phyloP scores from a whole-genome alignment of 2,329 filamentous ascomycete genomes.

The Lachnellula arida region DNA sequence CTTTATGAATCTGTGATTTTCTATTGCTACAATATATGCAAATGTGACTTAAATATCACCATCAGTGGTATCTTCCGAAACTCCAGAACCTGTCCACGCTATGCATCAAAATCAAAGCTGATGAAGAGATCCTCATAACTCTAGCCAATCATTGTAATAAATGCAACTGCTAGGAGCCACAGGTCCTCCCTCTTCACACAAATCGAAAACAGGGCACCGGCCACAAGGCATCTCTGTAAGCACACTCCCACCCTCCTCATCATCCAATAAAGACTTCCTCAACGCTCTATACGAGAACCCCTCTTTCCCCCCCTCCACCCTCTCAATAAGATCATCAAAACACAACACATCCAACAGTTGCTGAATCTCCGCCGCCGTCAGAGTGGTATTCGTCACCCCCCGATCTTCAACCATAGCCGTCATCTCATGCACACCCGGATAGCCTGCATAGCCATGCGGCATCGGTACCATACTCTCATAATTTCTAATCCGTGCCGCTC shows the following conservation, averaged over 20 bases:
- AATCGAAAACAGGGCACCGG: conserved; percentile 84
- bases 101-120: conserved; percentile 25
- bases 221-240: conserved; percentile 85
- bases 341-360: conserved; percentile 84
- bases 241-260: conserved; percentile 44
- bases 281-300: conserved; percentile 34
- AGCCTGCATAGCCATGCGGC: conserved; percentile 63
- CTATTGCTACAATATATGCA: not conserved
- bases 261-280: conserved; percentile 22
- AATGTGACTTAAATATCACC: conserved; percentile 3
- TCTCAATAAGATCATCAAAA: conserved; percentile 80
- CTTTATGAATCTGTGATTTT: not conserved
- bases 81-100: conserved; percentile 27
- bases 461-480: conserved; percentile 41
- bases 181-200: conserved; percentile 86
- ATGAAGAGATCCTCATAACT: conserved; percentile 24
- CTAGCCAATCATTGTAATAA: conserved; percentile 85
- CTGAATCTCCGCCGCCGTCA: conserved; percentile 71
- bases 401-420: conserved; percentile 66
- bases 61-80: conserved; percentile 30
- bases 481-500: conserved; percentile 7
- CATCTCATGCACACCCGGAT: conserved; percentile 76
- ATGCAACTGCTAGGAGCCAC: conserved; percentile 87
- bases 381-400: conserved; percentile 64
- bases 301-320: conserved; percentile 35